Conservation (phyloP, 2,329 filamentous ascomycete genomes). For the Verticillium dahliae region DNA sequence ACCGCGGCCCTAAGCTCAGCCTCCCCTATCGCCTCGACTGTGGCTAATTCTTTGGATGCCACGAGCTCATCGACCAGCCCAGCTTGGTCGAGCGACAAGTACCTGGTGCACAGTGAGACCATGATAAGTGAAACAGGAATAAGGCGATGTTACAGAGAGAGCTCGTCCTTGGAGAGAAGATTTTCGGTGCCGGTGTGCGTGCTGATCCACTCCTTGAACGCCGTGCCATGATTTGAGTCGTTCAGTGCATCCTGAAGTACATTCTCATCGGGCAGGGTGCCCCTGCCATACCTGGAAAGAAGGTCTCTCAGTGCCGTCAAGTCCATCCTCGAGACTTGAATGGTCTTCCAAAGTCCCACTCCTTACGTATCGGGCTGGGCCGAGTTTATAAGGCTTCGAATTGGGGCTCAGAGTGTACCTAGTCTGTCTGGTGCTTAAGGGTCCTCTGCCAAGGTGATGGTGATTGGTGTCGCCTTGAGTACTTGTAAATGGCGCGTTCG, state of each 20-base stretch:
- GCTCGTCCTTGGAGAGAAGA: conserved; percentile 47
- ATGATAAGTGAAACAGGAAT: background rate
- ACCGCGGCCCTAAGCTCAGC: conserved; percentile 56
- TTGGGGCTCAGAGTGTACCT: background rate
- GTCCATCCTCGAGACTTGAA: background rate
- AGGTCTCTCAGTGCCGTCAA: background rate
- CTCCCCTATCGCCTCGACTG: conserved; percentile 47
- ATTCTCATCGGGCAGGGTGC: conserved; percentile 24
- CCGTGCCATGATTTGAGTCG: conserved; percentile 24
- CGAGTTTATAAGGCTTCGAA: too few species aligned
- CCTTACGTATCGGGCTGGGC: too few species aligned
- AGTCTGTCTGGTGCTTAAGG: background rate
- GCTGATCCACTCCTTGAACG: conserved; percentile 40
- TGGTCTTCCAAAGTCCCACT: too few species aligned
- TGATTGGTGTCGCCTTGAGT: background rate
- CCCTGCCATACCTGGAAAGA: conserved; percentile 20
- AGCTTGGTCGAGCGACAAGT: conserved; percentile 38
- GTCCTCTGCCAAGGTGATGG: background rate
- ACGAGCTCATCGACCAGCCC: conserved; percentile 41
- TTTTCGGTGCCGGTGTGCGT: conserved; percentile 43
- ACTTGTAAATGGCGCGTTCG: background rate
- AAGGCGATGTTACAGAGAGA: conserved; percentile 36
- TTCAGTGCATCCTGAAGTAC: conserved; percentile 27
- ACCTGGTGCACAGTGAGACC: conserved; percentile 29
- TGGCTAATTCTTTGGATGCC: conserved; percentile 35